Evolutionary conservation across 495 filamentous ascomycete species (phyloP).

Genomic region (Aspergillus haitiensis): DNA sequence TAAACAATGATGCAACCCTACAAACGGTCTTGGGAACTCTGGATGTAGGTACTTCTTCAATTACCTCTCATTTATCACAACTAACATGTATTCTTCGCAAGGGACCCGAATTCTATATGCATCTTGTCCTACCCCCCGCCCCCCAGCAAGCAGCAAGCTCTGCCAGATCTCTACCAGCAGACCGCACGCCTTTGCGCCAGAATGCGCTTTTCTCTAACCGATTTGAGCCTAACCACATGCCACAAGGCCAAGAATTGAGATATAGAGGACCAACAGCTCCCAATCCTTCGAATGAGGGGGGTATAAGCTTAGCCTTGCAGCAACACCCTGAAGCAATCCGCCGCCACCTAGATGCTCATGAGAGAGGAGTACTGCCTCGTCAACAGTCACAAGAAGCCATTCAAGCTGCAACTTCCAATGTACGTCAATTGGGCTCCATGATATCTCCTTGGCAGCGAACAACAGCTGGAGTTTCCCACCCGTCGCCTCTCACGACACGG

Average conservation of each 20-base stretch:
- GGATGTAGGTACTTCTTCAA: slow-evolving; percentile 45
- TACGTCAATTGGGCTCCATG: slow-evolving; percentile 10
- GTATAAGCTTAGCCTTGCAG: slow-evolving; percentile 22
- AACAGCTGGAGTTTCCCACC: slow-evolving; percentile 23
- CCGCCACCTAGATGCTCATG: slow-evolving; percentile 24
- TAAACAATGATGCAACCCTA: slow-evolving; percentile 54
- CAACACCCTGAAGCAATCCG: slow-evolving; percentile 26
- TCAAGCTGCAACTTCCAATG: slow-evolving; percentile 4
- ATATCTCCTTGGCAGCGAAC: slow-evolving; percentile 26
- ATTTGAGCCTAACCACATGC: slow-evolving; percentile 14
- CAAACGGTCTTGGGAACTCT: slow-evolving; percentile 56
- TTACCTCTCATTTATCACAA: neutral
- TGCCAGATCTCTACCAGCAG: slow-evolving; percentile 2
- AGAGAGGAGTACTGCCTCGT: slow-evolving; percentile 9
- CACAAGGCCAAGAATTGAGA: slow-evolving; percentile 19
- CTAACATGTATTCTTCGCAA: slow-evolving; percentile 37
- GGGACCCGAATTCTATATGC: slow-evolving; percentile 45
- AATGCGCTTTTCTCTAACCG: slow-evolving; percentile 12
- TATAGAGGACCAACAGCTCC: slow-evolving; percentile 17
- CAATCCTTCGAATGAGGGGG: slow-evolving; percentile 16
- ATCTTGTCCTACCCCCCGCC: slow-evolving; percentile 61
- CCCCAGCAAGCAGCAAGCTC: slow-evolving; percentile 19
- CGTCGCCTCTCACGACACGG: too few relatives aligned
- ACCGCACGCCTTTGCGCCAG: slow-evolving; percentile 6
- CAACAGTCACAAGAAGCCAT: slow-evolving; percentile 3